Base-by-base conservation (phyloP, 148 eudicot genomes). In the Fagopyrum tataricum region DNA sequence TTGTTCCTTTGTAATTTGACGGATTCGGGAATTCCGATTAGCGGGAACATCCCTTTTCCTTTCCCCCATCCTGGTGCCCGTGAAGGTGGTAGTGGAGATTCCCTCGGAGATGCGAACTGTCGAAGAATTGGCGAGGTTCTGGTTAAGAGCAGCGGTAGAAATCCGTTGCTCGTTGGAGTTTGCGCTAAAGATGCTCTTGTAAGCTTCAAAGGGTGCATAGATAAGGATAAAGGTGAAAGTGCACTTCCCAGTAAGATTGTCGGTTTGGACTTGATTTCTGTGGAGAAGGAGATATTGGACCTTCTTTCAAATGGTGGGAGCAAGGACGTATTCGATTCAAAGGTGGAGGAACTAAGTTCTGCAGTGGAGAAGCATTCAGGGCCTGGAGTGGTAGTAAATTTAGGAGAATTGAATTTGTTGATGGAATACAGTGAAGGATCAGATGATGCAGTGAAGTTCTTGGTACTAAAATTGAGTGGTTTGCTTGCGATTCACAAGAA, bases 131-230 rank as follows among this genome's bases (percentile, higher is more conserved):
- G 79, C 5, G 94, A 87, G 17, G 78, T 95, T 70, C 59, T 95
- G 75, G 76, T 61, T 70, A 87, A 72, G 70, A 79, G 72, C 14
- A 79, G 43, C 12, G 77, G 79, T 56, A 85, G 71, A 39, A 90
- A 81, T 78, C 97, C 99, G 0, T 47, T 95, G 44, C 81, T 95
- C 4, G 74, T 95, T 1, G 99, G 99, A 5, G 88, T 75, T 40
- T 86, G 81, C 20, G 93, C 91, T 0, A 73, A 77, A 11, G 93
- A 85, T 6, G 89, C 87, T 20, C 72, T 88, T 10, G 5, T 23
- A 17, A 78, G 77, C 17, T 86, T 95, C 74, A 77, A 23, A 37
- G 80, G 77, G 4, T 62, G 74, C 69, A 46, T 86, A 24, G 52
- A 81, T 9, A 79, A 39, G 10, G 75, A 83, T 21, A 82, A 75